phyloP scores from a whole-genome alignment of 441 rosid genomes.

The Pelargonium australe region DNA sequence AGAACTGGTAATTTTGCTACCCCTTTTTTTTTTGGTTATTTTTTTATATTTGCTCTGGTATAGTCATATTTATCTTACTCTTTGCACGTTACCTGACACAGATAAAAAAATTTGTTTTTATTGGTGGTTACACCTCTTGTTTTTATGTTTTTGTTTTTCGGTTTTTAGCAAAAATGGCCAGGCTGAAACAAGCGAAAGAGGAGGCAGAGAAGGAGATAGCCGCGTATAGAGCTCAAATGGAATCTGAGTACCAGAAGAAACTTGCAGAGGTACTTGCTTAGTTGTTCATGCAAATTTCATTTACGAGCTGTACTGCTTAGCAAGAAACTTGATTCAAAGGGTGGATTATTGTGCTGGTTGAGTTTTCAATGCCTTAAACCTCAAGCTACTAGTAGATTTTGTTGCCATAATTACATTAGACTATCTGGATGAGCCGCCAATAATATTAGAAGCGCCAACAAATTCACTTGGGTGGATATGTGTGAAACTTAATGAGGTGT shows the following conservation, averaged over 20 bases:
- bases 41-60: neutral
- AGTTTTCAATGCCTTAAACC: too few species aligned
- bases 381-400: too few species aligned
- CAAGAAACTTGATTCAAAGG: neutral
- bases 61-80: neutral
- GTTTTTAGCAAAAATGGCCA: slow-evolving; percentile 59
- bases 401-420: too few species aligned
- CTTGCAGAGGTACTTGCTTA: slow-evolving; percentile 57
- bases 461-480: too few species aligned
- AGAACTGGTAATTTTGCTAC: slow-evolving; percentile 38
- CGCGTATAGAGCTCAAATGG: slow-evolving; percentile 63
- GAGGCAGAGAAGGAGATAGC: slow-evolving; percentile 79
- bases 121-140: neutral
- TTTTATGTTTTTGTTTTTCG: neutral
- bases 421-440: too few species aligned
- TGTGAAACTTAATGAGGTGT: too few species aligned
- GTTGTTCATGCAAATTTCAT: neutral
- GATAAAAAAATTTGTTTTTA: neutral
- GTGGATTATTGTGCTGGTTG: too few species aligned
- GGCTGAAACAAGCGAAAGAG: slow-evolving; percentile 81
- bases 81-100: neutral
- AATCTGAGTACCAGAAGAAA: slow-evolving; percentile 73
- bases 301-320: neutral
- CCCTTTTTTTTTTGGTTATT: neutral
- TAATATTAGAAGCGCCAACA: too few species aligned